Evolutionary conservation across 1,284 basidiomycete genomes (phyloP), one percentile per base, ranked within the genome.

Genomic region (Sanghuangporus sanghuang): DNA sequence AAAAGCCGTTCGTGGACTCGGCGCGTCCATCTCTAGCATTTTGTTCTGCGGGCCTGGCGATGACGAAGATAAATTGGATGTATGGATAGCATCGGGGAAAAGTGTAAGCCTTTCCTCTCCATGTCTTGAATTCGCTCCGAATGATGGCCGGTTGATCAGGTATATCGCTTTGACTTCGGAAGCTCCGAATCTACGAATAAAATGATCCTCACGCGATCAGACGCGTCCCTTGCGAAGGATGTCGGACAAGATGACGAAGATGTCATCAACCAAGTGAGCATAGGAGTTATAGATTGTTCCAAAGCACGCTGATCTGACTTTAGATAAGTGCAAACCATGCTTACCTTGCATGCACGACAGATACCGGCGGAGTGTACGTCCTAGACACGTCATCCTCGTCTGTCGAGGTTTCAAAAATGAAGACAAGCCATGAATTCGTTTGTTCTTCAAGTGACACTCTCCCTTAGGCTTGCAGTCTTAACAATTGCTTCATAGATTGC

Each of bases 341-440:
- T 48, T 77, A 80, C 67, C 75, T 92, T 48, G 88, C 86, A 1
- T 91, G 89, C 71, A 83, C 83, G 63, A 81, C 82, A 23, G 91
- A 93, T 72, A 81, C 81, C 18, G 91, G 90, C 0, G 67, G 71
- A 7, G 85, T 90, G 12, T 90, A 89, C 0, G 75, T 86, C 12
- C 70, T 91, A 5, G 85, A 92, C 61, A 69, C 89, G 3, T 70
- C 78, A 9, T 42, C 40, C n/a, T n/a, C 40, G 40, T 82, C 78
- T 3, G 75, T 75, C 48, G 68, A 69, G 4, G 67, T 87, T 21
- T 75, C 71, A 9, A 78, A 75, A 49, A 89, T 92, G 87, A 85
- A 81, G 67, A 77, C 74, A 4, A 78, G 76, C 59, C 91, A 93
- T 70, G 73, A 73, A 11, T 90, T 78, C 69, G 90, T 92, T 68